Base-by-base conservation (phyloP, 805 yeast species). In the Spathaspora passalidarum region DNA sequence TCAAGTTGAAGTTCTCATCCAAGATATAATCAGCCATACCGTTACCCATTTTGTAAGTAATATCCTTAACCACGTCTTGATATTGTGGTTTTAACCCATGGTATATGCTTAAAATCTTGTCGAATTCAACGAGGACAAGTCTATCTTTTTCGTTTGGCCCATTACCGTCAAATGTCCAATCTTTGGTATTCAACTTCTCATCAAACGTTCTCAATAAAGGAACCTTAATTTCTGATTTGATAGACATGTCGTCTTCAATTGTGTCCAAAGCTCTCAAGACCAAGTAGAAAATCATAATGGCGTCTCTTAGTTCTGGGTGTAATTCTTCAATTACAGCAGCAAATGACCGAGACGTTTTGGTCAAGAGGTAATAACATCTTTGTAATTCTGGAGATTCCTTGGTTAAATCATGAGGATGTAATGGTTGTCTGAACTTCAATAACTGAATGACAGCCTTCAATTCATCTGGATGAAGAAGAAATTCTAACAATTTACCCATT, bases 11-110 rank as follows among this genome's bases (percentile, higher is more conserved):
- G 51, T 84, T 77, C 43, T 86, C 94, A 59, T 85, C 82, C 56
- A 78, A 72, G 44, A 87, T 82, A 66, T 91, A 94, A 60, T 88
- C 90, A 25, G 98, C 98, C 99, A 94, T 94, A 46, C 99, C 99
- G 55, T 88, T 82, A 47, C 98, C 99, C 99, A 94, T 94, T 63
- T 84, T 76, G 47, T 72, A 55, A 40, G 96, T 83, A 56, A 90
- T 88, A 50, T 84, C 88, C 55, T 77, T 78, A 54, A 94, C 81
- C 32, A 90, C 82, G 45, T 78, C 86, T 68, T 86, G 91, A 66
- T 89, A 91, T 47, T 75, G 81, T 5, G 87, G 81, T 59, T 82
- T 81, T 59, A 94, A 75, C 49, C 74, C 71, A 62, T 86, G 90
- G 64, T 75, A 91, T 62, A 88, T 95, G 7, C 66, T 55, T 55